phyloP scores from a whole-genome alignment of 495 filamentous ascomycete genomes.

The Penicillium bialowiezense region DNA sequence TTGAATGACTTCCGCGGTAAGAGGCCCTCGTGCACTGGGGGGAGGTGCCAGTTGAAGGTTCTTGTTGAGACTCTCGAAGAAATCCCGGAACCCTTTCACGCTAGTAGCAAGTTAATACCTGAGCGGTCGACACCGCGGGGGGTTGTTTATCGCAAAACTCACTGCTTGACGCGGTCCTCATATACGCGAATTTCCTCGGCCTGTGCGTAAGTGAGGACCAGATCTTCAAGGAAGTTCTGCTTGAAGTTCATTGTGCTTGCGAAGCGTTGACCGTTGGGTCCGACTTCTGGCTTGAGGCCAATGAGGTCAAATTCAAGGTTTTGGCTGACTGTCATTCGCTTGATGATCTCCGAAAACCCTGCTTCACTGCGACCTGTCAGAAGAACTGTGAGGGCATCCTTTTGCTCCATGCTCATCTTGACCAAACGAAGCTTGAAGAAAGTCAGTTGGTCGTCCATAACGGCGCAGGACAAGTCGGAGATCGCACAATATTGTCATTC shows the following conservation, averaged over 20 bases:
- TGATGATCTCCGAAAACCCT: constrained; percentile 74
- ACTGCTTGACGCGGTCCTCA: constrained; percentile 66
- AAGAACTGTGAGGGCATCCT: constrained; percentile 81
- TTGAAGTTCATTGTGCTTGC: constrained; percentile 83
- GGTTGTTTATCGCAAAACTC: constrained; percentile 17
- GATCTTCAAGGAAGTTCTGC: constrained; percentile 70
- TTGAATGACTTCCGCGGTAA: constrained; percentile 79
- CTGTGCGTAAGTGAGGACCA: constrained; percentile 79
- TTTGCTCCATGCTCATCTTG: constrained; percentile 76
- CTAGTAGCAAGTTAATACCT: constrained; percentile 28
- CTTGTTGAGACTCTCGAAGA: constrained; percentile 70
- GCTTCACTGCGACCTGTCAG: constrained; percentile 83
- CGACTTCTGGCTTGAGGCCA: constrained; percentile 80
- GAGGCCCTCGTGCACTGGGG: constrained; percentile 50
- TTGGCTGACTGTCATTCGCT: constrained; percentile 76
- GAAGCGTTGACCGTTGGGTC: constrained; percentile 75
- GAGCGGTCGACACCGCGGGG: background rate
- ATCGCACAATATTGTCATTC: constrained; percentile 80
- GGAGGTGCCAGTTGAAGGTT: constrained; percentile 32
- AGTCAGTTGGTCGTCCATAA: constrained; percentile 24
- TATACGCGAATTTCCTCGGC: constrained; percentile 78
- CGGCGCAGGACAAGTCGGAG: background rate
- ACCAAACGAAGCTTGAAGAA: constrained; percentile 66
- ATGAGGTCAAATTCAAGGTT: constrained; percentile 84
- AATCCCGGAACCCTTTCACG: constrained; percentile 78